Base-by-base conservation (phyloP, 139 green algal species). In the Picochlorum sp. region DNA sequence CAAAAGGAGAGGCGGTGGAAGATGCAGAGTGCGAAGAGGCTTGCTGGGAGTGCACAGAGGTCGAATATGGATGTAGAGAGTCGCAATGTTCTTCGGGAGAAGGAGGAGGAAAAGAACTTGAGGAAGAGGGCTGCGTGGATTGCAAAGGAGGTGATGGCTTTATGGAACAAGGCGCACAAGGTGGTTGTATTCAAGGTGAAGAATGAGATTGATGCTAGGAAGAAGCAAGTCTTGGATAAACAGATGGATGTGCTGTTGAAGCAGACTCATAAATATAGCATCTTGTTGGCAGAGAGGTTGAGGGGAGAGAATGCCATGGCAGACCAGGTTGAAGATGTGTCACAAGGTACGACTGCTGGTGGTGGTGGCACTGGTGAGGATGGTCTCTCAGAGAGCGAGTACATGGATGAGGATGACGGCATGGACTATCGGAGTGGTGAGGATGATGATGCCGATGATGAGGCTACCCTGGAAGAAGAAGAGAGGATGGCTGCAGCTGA, bases 231-330 rank as follows among this genome's bases (percentile, higher is more conserved):
- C 11, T 66, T 94, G 67, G 82, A 94, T 73, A 83, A 81, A 74
- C 85, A 85, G 68, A 78, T 98, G 15, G 85, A 95, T 72, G 89
- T 94, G 41, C 83, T 98, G 49, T 71, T 98, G 34, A 88, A 84
- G 2, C 90, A 98, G 79, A 98, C 93, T 1, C 91, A 98, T 71
- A 83, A 83, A 44, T 97, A 94, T 76, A 88, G 78, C 23, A 84
- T 80, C 58, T 81, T 94, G 78, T 76, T 96, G 32, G 89, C 89
- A 8, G 62, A 81, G 61, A 85, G 88, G 45, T 66, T 95, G n/a
- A 51, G 52, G 16, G 73, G 46, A 54, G 74, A 62, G 51, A 34
- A 59, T 41, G 34, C 1, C 7, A 41, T 41, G 2, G 24, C 18
- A 16, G 46, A 3, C 62, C 52, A 21, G 65, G 20, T 18, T 54